A percentile compares a stretch with the other conserved stretches of the same genome.
These are phyloP conservation scores for Theobroma cacao DNA, from an alignment of 345 rosid species.

Conservation along the genomic window DNA sequence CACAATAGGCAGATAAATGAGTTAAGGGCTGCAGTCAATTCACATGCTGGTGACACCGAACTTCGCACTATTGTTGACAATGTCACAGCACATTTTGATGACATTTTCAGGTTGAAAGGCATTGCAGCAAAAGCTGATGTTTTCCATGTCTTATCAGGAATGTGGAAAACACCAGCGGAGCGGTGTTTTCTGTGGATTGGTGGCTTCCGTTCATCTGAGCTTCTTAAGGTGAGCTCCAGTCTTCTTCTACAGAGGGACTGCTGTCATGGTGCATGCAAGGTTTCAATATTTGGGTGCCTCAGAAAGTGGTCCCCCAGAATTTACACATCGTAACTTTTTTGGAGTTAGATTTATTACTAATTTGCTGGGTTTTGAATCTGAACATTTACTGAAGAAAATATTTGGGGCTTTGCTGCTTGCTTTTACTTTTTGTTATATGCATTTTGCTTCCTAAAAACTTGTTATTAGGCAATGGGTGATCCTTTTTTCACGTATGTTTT, in stretches of 20 bases:
- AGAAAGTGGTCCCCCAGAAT: not conserved
- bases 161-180: conserved; percentile 99
- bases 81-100: conserved; percentile 64
- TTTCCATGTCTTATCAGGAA: conserved; percentile 91
- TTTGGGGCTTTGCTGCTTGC: not conserved
- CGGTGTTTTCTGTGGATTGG: conserved; percentile 96
- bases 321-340: not conserved
- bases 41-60: conserved; percentile 85
- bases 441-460: not conserved
- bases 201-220: conserved; percentile 92
- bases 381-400: not conserved
- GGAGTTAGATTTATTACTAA: not conserved
- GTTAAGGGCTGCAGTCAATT: conserved; percentile 82
- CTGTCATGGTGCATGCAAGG: not conserved
- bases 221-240: conserved; percentile 65
- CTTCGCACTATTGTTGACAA: conserved; percentile 69
- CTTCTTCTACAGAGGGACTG: not conserved
- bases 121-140: conserved; percentile 87
- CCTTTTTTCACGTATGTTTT: not conserved
- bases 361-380: not conserved
- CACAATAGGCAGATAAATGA: conserved; percentile 68
- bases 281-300: not conserved
- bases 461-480: not conserved
- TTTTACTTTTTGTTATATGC: not conserved
- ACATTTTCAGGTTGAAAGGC: conserved; percentile 78